Percentiles rank a stretch among this genome's conserved stretches.
phyloP scores from a whole-genome alignment of 2,329 filamentous ascomycete species.

The Didymella glomerata region DNA sequence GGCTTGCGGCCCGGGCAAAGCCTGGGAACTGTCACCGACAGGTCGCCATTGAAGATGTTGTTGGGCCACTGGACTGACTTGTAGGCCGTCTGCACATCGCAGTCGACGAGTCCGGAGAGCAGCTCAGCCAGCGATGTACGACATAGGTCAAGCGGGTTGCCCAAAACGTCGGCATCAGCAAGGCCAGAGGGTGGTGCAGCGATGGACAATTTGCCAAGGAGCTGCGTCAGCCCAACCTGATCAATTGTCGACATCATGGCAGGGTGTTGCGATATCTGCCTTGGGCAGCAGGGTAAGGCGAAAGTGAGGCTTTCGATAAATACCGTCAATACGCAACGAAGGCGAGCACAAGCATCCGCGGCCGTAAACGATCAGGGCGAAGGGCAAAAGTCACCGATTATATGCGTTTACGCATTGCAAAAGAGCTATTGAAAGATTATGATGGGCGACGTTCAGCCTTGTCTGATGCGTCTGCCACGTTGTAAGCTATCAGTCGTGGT shows the following conservation, averaged over 20 bases:
- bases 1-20: slow-evolving; percentile 36
- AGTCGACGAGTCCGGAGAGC: slow-evolving; percentile 25
- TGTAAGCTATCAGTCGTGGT: too few relatives aligned
- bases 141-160: slow-evolving; percentile 40
- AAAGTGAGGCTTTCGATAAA: background rate
- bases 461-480: too few relatives aligned
- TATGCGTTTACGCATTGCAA: too few relatives aligned
- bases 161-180: slow-evolving; percentile 20
- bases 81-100: slow-evolving; percentile 31
- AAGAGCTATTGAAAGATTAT: too few relatives aligned
- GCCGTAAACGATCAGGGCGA: too few relatives aligned
- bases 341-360: too few relatives aligned
- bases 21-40: slow-evolving; percentile 39
- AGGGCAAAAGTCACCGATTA: too few relatives aligned
- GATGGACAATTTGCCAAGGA: slow-evolving; percentile 10
- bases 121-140: slow-evolving; percentile 37
- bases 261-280: background rate
- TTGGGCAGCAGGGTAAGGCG: background rate
- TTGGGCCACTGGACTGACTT: slow-evolving; percentile 43
- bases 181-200: background rate
- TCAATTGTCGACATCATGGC: slow-evolving; percentile 19
- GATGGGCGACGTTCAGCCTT: too few relatives aligned
- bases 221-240: slow-evolving; percentile 5
- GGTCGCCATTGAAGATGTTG: slow-evolving; percentile 43
- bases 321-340: too few relatives aligned